Percentiles rank a stretch among this genome's conserved stretches.
phyloP scores from a whole-genome alignment of 345 rosid genomes.

The Sonneratia alba region DNA sequence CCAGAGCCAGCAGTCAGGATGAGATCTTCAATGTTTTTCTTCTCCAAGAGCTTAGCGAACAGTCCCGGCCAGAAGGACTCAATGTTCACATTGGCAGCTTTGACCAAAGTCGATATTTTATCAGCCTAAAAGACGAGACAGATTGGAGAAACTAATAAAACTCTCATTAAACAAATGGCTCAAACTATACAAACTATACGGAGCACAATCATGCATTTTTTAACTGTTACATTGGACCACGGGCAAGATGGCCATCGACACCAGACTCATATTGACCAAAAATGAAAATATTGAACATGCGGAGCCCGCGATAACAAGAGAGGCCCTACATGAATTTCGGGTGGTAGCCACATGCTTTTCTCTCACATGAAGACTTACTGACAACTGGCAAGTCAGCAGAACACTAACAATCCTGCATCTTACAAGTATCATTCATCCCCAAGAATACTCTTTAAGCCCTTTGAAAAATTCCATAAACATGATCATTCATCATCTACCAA shows the following conservation, averaged over 20 bases:
- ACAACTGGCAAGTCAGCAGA: not conserved
- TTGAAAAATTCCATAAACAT: no score
- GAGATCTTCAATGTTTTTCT: constrained; percentile 10
- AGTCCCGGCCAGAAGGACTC: constrained; percentile 18
- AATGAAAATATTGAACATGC: no score
- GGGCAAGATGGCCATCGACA: not conserved
- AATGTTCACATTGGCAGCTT: constrained; percentile 4
- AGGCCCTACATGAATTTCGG: no score
- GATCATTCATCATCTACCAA: not conserved
- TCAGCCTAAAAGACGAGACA: constrained; percentile 3
- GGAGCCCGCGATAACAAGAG: no score
- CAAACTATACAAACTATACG: not conserved
- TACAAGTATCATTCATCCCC: no score
- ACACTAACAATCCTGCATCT: not conserved
- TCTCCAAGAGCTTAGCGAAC: constrained; percentile 15
- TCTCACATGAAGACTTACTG: not conserved
- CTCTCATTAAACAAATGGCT: not conserved
- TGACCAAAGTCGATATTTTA: constrained; percentile 11
- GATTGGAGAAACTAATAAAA: not conserved
- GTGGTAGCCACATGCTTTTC: no score
- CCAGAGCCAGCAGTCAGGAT: constrained; percentile 6
- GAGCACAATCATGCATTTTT: not conserved
- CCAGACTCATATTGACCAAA: not conserved
- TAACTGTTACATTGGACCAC: not conserved
- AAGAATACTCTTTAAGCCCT: no score